Evolutionary conservation across 306 rosid genomes (phyloP).

Genomic region (Malus sieversii): DNA sequence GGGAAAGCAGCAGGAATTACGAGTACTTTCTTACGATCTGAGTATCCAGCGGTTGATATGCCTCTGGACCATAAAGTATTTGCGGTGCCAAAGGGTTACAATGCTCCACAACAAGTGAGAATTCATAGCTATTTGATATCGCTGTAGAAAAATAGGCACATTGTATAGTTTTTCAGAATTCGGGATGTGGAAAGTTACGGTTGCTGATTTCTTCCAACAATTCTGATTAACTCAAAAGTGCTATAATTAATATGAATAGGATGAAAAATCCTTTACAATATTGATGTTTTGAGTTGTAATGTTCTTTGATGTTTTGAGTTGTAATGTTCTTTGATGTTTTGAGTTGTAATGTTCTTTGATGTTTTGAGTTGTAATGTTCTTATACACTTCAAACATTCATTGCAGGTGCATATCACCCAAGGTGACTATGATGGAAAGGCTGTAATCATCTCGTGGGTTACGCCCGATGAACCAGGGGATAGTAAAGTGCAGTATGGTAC

Average conservation of each 20-base stretch:
- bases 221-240: neutral
- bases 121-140: neutral
- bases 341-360: constrained; percentile 1
- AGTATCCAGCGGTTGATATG: constrained; percentile 69
- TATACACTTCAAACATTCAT: constrained; percentile 6
- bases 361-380: constrained; percentile 4
- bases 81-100: constrained; percentile 62
- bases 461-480: constrained; percentile 58
- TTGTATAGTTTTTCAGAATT: neutral
- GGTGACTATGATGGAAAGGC: constrained; percentile 96
- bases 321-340: neutral
- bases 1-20: constrained; percentile 79
- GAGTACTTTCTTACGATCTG: constrained; percentile 66
- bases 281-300: neutral
- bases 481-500: constrained; percentile 62
- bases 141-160: neutral
- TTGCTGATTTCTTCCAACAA: neutral
- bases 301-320: constrained; percentile 1
- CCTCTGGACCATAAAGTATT: constrained; percentile 61
- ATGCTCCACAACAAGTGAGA: constrained; percentile 91
- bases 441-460: constrained; percentile 86
- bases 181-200: neutral
- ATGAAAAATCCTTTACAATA: neutral
- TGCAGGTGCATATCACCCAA: constrained; percentile 91
- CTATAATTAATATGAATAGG: neutral